Evolutionary conservation across 305 asterid species (phyloP).

Genomic region (Lippia alba): DNA sequence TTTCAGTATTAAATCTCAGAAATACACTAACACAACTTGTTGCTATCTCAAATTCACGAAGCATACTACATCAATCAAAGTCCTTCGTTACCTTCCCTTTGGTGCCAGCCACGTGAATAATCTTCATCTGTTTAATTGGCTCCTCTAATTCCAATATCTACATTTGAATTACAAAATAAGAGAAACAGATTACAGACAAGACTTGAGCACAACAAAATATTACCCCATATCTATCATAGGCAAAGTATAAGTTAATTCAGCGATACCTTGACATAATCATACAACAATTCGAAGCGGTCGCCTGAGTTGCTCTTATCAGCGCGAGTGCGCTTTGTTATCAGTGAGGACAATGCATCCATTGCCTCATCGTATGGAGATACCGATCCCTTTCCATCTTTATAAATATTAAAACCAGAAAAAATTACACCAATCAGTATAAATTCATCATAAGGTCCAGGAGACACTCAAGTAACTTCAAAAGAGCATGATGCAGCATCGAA

Average conservation of each 20-base stretch:
- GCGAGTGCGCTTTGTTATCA: slow-evolving; percentile 84
- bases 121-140: slow-evolving; percentile 78
- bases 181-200: slow-evolving; percentile 21
- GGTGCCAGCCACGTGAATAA: slow-evolving; percentile 98
- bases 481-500: background rate
- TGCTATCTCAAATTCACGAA: slow-evolving; percentile 16
- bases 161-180: slow-evolving; percentile 28
- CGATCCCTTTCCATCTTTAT: slow-evolving; percentile 49
- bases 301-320: slow-evolving; percentile 89
- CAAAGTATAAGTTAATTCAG: slow-evolving; percentile 1
- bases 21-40: slow-evolving; percentile 10
- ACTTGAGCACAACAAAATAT: background rate
- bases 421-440: slow-evolving; percentile 25
- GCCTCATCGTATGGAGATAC: slow-evolving; percentile 74
- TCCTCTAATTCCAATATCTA: slow-evolving; percentile 91
- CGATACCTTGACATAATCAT: slow-evolving; percentile 77
- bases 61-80: slow-evolving; percentile 15
- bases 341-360: slow-evolving; percentile 86
- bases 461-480: slow-evolving; percentile 22
- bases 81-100: slow-evolving; percentile 80
- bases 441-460: background rate
- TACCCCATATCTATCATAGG: background rate
- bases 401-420: background rate
- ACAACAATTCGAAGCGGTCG: slow-evolving; percentile 71
- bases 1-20: slow-evolving; percentile 1